Base-by-base conservation (phyloP, 495 filamentous ascomycete genomes). In the Aspergillus sparsus region DNA sequence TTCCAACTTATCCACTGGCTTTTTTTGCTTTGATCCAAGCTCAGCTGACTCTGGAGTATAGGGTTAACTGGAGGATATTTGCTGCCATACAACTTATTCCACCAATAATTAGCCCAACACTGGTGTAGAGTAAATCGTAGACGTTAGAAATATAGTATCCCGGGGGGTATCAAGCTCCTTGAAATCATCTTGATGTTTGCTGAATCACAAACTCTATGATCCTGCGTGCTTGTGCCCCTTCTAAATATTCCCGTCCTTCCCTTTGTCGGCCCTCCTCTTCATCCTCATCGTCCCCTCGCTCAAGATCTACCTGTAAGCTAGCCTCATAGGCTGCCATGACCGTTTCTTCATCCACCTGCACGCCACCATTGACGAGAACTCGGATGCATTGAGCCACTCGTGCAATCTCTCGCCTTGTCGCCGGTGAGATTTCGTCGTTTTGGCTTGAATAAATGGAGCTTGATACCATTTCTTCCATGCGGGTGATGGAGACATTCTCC, bases 261-360 rank as follows among this genome's bases (percentile, higher is more conserved):
- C 72, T 67, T 32, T 63, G 66, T 27, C 66, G 66, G 31, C 79
- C 77, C 33, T 78, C 77, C 47, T 67, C 72, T 55, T 76, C 81
- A 31, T 80, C 69, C 4, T 74, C 76, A 36, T 75, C 74, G 58
- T 75, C 81, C 3, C 82, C 84, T 7, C 79, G 70, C 45, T 86
- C 80, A 44, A 87, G 68, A 54, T 89, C 88, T 67, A 89, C 80
- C 75, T 92, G 87, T 11, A 92, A 72, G 16, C 86, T 86, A 58
- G 86, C 89, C 37, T 90, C 85, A 70, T 98, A 98, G 5, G 88
- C 90, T 55, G 76, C 83, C 66, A 84, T 88, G 12, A 98, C 87
- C 72, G 91, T 92, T 31, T 95, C 92, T 76, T 98, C 93, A 69
- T 98, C 95, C 36, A 98, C 92, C 32, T 87, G 82, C 21, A 92